Evolutionary conservation across 257 asterid species (phyloP), one percentile per base, ranked within the genome.

Genomic region (Primulina eburnea): DNA sequence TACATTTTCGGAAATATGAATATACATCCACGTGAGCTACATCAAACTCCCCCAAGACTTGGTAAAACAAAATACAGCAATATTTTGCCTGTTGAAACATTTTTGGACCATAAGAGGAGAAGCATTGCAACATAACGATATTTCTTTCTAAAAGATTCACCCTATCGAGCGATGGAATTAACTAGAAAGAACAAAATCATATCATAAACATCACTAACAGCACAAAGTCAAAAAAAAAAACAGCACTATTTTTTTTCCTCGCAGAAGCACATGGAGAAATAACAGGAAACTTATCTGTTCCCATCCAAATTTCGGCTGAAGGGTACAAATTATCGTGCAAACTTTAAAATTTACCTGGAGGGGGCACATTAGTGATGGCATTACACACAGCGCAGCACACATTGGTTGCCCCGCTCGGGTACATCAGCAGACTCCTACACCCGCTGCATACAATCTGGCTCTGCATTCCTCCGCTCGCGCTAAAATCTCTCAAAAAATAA

Each of bases 391-490:
- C 95, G 82, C 97, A 93, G 73, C 99, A 85, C 77, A 93, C 99
- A 79, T 80, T 94, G 71, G 83, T 38, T 52, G 97, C 92, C 43
- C 97, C 97, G 73, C 92, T 82, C 7, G 97, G 97, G 78, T 89
- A 89, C 86, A 91, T 78, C 76, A 94, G 92, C 69, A 88, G 76
- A 75, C 83, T 91, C 86, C 96, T 79, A 58, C 99, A 94, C 69
- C 97, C 97, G 71, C 80, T 89, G 85, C 97, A 91, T 76, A 91
- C 92, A 35, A 93, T 74, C 86, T 93, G 95, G 85, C 89, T 89
- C 96, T 90, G 96, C 99, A 90, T 91, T 77, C 71, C 87, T 83
- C 71, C 68, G 55, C 74, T 56, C 63, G 10, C 68, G 67, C 72
- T 67, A 55, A 30, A 68, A 62, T 21, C 4, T 12, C 40, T 61